Conservation (phyloP, 164 flowering plant species). For the Berberis vulgaris region DNA sequence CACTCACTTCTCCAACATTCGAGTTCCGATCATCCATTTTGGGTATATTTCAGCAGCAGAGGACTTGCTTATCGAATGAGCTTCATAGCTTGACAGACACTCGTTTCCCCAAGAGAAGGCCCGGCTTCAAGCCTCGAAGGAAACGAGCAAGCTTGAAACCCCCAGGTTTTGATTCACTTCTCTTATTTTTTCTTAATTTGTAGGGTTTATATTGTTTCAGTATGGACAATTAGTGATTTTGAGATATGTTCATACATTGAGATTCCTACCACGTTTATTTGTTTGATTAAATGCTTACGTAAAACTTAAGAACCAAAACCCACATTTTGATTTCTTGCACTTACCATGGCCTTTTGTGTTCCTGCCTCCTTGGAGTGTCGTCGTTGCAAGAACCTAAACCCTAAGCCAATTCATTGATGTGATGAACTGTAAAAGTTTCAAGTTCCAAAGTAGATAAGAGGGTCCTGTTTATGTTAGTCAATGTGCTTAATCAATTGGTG, state of each 20-base stretch:
- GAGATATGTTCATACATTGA: neutral
- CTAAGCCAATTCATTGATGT: too few relatives aligned
- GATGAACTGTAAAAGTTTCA: too few relatives aligned
- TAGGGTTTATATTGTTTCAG: neutral
- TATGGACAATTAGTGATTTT: neutral
- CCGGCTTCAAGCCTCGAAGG: conserved; percentile 38
- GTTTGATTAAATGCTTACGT: neutral
- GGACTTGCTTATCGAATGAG: conserved; percentile 19
- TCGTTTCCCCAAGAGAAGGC: conserved; percentile 71
- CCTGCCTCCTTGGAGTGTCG: too few relatives aligned
- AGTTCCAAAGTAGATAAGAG: too few relatives aligned
- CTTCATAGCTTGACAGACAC: conserved; percentile 68
- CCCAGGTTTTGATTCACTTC: conserved; percentile 34
- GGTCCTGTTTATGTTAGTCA: too few relatives aligned
- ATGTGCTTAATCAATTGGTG: too few relatives aligned
- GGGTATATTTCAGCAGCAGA: conserved; percentile 13
- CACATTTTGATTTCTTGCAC: too few relatives aligned
- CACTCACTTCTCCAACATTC: conserved; percentile 11
- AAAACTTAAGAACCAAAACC: too few relatives aligned
- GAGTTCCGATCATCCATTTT: conserved; percentile 11
- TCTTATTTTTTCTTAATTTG: neutral
- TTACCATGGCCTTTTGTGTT: too few relatives aligned
- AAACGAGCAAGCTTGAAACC: conserved; percentile 69
- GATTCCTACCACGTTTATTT: too few relatives aligned
- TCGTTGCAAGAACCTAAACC: too few relatives aligned